These are phyloP conservation scores for Cladosporium sp. DNA, from an alignment of 2,329 filamentous ascomycete species.

Conservation along the genomic window DNA sequence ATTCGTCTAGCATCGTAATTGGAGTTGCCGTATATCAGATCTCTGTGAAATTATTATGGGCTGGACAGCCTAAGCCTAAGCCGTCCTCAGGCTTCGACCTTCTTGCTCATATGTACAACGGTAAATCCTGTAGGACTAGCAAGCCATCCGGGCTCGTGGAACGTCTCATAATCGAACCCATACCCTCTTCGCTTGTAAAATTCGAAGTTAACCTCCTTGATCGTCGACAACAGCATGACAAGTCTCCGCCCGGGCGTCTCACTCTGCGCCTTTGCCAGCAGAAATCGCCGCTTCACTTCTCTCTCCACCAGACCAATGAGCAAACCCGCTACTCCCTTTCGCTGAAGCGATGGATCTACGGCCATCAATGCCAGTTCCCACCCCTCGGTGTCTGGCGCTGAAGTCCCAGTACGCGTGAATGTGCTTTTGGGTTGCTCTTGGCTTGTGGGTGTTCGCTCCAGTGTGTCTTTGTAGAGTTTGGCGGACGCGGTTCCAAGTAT, in stretches of 20 bases:
- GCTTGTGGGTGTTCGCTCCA: not conserved
- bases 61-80: no score
- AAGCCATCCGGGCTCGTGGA: slow-evolving; percentile 14
- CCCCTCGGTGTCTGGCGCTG: not conserved
- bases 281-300: slow-evolving; percentile 15
- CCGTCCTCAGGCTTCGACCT: not conserved
- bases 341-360: slow-evolving; percentile 13
- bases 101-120: slow-evolving; percentile 20
- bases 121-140: slow-evolving; percentile 17
- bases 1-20: no score
- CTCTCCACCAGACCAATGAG: slow-evolving; percentile 19
- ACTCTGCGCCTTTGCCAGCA: not conserved
- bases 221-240: slow-evolving; percentile 18
- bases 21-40: no score
- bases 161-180: slow-evolving; percentile 17
- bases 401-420: not conserved
- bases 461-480: slow-evolving; percentile 14
- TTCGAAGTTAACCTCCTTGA: slow-evolving; percentile 17
- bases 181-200: slow-evolving; percentile 17
- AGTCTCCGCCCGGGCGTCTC: not conserved
- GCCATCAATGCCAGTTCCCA: slow-evolving; percentile 19
- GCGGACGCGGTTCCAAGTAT: slow-evolving; percentile 15
- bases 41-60: no score
- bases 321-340: slow-evolving; percentile 17
- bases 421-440: not conserved